A percentile compares a stretch with the other conserved stretches of the same genome.
These are phyloP conservation scores for Magnolia sinica DNA, from an alignment of 164 flowering plant genomes.

Conservation along the genomic window DNA sequence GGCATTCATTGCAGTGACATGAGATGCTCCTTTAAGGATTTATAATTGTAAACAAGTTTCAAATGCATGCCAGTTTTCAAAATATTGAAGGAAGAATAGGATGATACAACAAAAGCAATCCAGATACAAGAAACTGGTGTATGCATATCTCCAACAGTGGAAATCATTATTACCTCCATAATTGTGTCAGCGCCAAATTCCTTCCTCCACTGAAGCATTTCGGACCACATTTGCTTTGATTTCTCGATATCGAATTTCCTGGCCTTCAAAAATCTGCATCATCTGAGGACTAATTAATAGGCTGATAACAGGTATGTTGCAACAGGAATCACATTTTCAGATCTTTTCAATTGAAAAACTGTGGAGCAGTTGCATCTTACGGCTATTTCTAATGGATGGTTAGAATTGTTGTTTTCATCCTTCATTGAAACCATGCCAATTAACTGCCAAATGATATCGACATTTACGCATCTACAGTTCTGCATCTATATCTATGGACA, in stretches of 20 bases:
- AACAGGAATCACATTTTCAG: not conserved
- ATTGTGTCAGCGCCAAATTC: slow-evolving; percentile 11
- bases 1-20: not conserved
- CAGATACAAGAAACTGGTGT: not conserved
- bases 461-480: not conserved
- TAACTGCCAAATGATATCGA: too few species aligned
- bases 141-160: not conserved
- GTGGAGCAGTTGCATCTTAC: not conserved
- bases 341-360: not conserved
- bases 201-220: slow-evolving; percentile 18
- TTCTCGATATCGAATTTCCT: slow-evolving; percentile 16
- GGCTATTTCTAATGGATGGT: not conserved
- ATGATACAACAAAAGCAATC: not conserved
- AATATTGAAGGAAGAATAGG: not conserved
- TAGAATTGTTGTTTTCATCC: not conserved
- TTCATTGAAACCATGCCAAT: not conserved
- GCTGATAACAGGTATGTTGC: not conserved
- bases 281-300: not conserved
- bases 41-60: not conserved
- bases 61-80: not conserved
- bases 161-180: slow-evolving; percentile 7
- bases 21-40: not conserved
- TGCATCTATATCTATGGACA: not conserved
- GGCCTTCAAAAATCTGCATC: slow-evolving; percentile 16
- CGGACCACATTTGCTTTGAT: slow-evolving; percentile 18